A percentile compares a stretch with the other conserved stretches of the same genome.
Evolutionary conservation across 805 yeast genomes (phyloP).

Genomic region (Cyberlindnera sargentensis): DNA sequence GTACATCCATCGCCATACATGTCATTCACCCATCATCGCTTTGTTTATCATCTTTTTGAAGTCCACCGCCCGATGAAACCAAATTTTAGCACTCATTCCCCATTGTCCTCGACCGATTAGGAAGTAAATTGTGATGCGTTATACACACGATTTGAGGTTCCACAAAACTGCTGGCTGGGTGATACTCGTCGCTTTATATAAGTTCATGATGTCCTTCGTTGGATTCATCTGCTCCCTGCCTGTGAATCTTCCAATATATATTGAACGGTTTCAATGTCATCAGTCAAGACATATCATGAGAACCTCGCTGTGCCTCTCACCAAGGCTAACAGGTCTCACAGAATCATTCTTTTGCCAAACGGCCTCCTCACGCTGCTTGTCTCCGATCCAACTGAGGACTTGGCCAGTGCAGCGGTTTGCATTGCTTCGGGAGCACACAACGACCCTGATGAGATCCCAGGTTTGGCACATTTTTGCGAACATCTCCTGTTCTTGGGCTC

Average conservation of each 20-base stretch:
- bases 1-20: too few relatives aligned
- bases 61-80: not conserved
- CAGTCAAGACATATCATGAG: slow-evolving; percentile 4
- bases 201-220: too few relatives aligned
- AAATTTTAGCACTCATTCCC: not conserved
- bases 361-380: slow-evolving; percentile 63
- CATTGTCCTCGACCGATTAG: slow-evolving; percentile 6
- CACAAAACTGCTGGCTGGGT: too few relatives aligned
- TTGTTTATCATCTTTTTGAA: too few relatives aligned
- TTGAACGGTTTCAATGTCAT: too few relatives aligned
- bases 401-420: slow-evolving; percentile 64
- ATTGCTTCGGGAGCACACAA: slow-evolving; percentile 76
- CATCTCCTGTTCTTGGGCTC: slow-evolving; percentile 61
- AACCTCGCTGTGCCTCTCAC: slow-evolving; percentile 29
- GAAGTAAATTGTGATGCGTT: not conserved
- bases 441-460: slow-evolving; percentile 66
- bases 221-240: too few relatives aligned
- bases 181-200: too few relatives aligned
- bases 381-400: slow-evolving; percentile 63
- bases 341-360: slow-evolving; percentile 49
- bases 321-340: slow-evolving; percentile 33
- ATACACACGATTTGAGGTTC: too few relatives aligned
- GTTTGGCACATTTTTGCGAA: slow-evolving; percentile 88
- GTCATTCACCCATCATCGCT: too few relatives aligned
- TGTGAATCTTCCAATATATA: too few relatives aligned